These are phyloP conservation scores for Gymnopus androsaceus DNA, from an alignment of 1,284 basidiomycete genomes.

Conservation along the genomic window DNA sequence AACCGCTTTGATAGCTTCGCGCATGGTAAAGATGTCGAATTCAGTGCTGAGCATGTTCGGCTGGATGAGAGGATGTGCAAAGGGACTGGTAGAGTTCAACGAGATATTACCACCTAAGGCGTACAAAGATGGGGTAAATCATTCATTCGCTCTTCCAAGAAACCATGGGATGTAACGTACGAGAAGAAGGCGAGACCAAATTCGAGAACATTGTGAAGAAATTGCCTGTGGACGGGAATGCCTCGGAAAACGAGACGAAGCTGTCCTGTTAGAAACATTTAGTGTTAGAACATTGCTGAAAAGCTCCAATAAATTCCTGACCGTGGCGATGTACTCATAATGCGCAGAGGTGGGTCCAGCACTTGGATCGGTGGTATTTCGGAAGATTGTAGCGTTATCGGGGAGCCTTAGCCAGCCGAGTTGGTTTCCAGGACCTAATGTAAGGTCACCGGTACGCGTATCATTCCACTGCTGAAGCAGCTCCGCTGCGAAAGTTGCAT, in stretches of 20 bases:
- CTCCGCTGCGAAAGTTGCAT: slow-evolving; percentile 4
- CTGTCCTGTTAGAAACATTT: background rate
- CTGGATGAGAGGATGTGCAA: background rate
- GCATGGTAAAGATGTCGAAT: background rate
- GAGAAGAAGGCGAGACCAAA: slow-evolving; percentile 5
- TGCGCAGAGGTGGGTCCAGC: slow-evolving; percentile 22
- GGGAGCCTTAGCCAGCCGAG: slow-evolving; percentile 14
- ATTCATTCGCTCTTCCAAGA: no score
- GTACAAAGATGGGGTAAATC: background rate
- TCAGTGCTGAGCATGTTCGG: background rate
- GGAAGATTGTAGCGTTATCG: slow-evolving; percentile 5
- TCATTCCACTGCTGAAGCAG: slow-evolving; percentile 16
- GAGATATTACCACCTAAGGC: background rate
- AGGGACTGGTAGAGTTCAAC: background rate
- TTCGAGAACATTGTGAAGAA: background rate
- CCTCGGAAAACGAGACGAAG: background rate
- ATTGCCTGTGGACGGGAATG: slow-evolving; percentile 1
- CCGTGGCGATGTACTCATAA: slow-evolving; percentile 17
- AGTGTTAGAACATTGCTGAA: background rate
- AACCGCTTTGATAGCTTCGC: background rate
- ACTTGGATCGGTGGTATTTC: slow-evolving; percentile 18
- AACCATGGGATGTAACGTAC: background rate
- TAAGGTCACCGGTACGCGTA: slow-evolving; percentile 7
- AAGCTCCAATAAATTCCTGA: background rate
- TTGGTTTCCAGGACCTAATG: background rate